These are phyloP conservation scores for Kuraishia piskuri DNA, from an alignment of 805 yeast species.

Conservation along the genomic window DNA sequence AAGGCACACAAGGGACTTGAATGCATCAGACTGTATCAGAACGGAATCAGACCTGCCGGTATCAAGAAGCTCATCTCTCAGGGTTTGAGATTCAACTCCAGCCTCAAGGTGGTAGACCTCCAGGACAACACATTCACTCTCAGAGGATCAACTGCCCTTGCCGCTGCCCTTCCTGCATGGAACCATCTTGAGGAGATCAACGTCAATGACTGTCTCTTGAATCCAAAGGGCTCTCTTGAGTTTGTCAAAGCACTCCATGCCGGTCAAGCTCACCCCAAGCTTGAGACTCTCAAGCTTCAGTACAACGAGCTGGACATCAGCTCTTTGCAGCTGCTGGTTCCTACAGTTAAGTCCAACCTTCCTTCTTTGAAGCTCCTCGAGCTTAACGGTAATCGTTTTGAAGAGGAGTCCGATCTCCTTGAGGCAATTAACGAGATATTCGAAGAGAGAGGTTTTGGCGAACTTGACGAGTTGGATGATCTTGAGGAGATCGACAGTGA, in stretches of 20 bases:
- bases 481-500: slow-evolving; percentile 76
- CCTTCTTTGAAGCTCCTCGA: slow-evolving; percentile 61
- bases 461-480: slow-evolving; percentile 89
- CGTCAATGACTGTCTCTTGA: slow-evolving; percentile 82
- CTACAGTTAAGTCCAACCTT: slow-evolving; percentile 44
- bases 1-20: slow-evolving; percentile 70
- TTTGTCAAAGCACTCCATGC: slow-evolving; percentile 40
- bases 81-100: slow-evolving; percentile 58
- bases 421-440: slow-evolving; percentile 55
- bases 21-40: slow-evolving; percentile 78
- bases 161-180: slow-evolving; percentile 58
- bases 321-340: slow-evolving; percentile 51
- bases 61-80: slow-evolving; percentile 61
- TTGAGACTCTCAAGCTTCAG: slow-evolving; percentile 66
- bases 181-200: slow-evolving; percentile 62
- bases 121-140: slow-evolving; percentile 93
- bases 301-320: slow-evolving; percentile 76
- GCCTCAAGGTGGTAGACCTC: slow-evolving; percentile 66
- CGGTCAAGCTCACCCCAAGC: slow-evolving; percentile 23
- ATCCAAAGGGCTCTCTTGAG: slow-evolving; percentile 62
- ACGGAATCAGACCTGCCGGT: slow-evolving; percentile 95
- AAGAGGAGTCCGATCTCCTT: slow-evolving; percentile 74
- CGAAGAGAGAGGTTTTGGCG: slow-evolving; percentile 68
- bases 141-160: slow-evolving; percentile 56
- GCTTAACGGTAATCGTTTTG: slow-evolving; percentile 88